Conservation (phyloP, 306 rosid genomes). For the Prunus davidiana region DNA sequence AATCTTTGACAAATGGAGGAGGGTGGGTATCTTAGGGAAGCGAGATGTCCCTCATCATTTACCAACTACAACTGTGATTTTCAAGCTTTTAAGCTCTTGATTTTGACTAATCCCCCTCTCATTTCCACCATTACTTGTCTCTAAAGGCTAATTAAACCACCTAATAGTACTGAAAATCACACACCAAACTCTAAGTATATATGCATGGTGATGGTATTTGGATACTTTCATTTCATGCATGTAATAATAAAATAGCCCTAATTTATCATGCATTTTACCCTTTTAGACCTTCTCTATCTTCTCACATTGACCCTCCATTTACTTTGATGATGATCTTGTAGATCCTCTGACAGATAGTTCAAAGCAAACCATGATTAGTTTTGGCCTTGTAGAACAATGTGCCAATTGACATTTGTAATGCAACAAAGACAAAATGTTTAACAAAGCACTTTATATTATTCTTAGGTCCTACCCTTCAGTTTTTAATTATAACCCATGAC, state of each 20-base stretch:
- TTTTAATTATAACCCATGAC: neutral
- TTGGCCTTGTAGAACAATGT: neutral
- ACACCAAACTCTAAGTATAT: neutral
- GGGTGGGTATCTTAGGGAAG: conserved; percentile 32
- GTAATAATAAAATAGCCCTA: no score
- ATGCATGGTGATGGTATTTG: no score
- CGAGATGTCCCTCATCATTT: conserved; percentile 30
- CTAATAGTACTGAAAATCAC: conserved; percentile 1
- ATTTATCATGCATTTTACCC: neutral
- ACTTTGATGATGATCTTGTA: neutral
- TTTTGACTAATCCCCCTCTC: conserved; percentile 30
- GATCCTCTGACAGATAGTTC: conserved; percentile 1
- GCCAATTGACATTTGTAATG: neutral
- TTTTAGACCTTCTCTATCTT: neutral
- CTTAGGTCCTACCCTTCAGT: neutral
- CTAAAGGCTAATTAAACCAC: neutral
- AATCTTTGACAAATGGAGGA: conserved; percentile 54
- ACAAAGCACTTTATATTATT: neutral
- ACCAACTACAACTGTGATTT: conserved; percentile 28
- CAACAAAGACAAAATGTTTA: neutral
- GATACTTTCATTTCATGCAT: no score
- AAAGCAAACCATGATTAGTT: neutral
- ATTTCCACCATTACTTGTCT: conserved; percentile 13
- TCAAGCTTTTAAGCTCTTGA: conserved; percentile 24
- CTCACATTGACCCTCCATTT: neutral